phyloP scores from a whole-genome alignment of 441 rosid species.

The Flueggea neowawraea region DNA sequence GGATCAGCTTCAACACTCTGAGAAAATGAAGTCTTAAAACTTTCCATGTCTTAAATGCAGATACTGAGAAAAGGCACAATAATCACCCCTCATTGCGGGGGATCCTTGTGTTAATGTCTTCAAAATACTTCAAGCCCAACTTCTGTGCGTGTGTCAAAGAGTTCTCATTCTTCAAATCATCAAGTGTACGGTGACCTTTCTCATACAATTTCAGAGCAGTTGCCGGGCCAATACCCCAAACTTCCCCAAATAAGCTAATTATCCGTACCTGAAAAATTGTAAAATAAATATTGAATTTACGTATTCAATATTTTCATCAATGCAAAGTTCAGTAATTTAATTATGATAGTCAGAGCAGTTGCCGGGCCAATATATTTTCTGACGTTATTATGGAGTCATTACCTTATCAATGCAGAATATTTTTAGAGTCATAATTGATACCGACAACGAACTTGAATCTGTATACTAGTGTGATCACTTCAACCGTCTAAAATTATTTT shows the following conservation, averaged over 20 bases:
- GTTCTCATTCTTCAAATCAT: conserved; percentile 75
- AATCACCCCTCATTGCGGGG: conserved; percentile 76
- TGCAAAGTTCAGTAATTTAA: too few species aligned
- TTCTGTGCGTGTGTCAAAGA: conserved; percentile 79
- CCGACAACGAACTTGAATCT: too few species aligned
- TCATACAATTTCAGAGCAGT: conserved; percentile 91
- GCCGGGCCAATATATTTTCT: too few species aligned
- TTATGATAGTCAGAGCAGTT: too few species aligned
- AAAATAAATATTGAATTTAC: background rate
- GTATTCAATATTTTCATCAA: too few species aligned
- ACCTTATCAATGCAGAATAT: too few species aligned
- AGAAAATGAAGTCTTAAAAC: conserved; percentile 7
- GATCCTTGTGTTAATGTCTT: conserved; percentile 80
- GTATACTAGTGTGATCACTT: too few species aligned
- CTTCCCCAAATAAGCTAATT: conserved; percentile 83
- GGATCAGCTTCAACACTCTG: conserved; percentile 7
- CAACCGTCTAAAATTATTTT: too few species aligned
- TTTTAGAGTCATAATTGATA: too few species aligned
- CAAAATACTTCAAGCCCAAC: conserved; percentile 84
- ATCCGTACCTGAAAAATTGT: conserved; percentile 61
- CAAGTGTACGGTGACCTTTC: conserved; percentile 77
- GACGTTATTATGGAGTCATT: too few species aligned
- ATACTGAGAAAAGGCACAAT: conserved; percentile 15
- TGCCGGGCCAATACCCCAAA: conserved; percentile 98
- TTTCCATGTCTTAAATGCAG: background rate